Conservation (phyloP, 2,329 filamentous ascomycete genomes). For the Fusarium sp. region DNA sequence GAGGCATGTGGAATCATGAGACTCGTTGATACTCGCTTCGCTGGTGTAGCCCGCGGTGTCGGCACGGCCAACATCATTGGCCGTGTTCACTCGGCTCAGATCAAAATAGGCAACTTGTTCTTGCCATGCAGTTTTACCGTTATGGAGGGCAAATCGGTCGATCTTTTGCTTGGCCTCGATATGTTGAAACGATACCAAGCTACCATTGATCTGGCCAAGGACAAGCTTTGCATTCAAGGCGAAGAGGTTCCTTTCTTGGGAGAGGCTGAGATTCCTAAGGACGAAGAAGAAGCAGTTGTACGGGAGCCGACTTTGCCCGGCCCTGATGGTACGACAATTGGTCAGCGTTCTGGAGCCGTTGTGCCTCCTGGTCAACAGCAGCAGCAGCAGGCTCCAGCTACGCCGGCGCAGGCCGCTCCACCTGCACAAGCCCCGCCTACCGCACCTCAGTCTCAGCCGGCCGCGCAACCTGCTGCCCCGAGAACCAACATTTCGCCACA, state of each 20-base stretch:
- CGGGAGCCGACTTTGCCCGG: conserved; percentile 88
- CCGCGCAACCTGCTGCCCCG: conserved; percentile 44
- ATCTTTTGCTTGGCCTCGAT: conserved; percentile 90
- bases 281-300: conserved; percentile 77
- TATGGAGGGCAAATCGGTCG: conserved; percentile 98
- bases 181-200: conserved; percentile 98
- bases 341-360: conserved; percentile 83
- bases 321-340: conserved; percentile 89
- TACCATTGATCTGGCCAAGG: conserved; percentile 85
- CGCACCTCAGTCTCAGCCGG: conserved; percentile 45
- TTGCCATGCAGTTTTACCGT: conserved; percentile 97
- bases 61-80: conserved; percentile 95
- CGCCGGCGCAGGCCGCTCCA: conserved; percentile 40
- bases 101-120: conserved; percentile 89
- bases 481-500: conserved; percentile 64
- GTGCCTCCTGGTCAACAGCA: conserved; percentile 49
- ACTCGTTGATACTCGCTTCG: conserved; percentile 90
- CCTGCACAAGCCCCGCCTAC: conserved; percentile 45
- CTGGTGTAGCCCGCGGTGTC: conserved; percentile 91
- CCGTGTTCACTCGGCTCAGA: conserved; percentile 93
- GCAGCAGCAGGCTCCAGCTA: conserved; percentile 29
- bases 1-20: conserved; percentile 96
- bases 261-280: conserved; percentile 93
- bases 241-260: conserved; percentile 90
- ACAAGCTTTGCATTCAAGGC: conserved; percentile 87